A percentile compares a stretch with the other conserved stretches of the same genome.
These are phyloP conservation scores for Cercophora newfieldiana DNA, from an alignment of 495 filamentous ascomycete species.

Conservation along the genomic window DNA sequence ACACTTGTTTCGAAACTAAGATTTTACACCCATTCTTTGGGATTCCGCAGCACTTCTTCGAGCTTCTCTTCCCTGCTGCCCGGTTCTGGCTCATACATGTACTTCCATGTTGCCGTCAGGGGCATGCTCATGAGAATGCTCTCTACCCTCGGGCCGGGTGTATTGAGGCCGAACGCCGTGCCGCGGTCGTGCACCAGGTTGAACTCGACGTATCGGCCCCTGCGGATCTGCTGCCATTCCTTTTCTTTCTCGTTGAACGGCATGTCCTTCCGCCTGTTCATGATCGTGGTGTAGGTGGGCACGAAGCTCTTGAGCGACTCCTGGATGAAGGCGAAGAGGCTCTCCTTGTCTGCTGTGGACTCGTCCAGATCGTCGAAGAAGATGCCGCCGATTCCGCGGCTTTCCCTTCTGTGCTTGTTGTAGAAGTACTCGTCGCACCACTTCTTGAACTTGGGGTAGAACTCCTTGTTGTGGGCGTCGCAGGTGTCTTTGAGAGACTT, in stretches of 20 bases:
- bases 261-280: conserved; percentile 86
- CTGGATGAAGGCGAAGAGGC: conserved; percentile 88
- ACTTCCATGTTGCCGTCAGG: conserved; percentile 88
- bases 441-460: conserved; percentile 94
- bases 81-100: conserved; percentile 84
- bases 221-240: conserved; percentile 91
- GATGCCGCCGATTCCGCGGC: conserved; percentile 90
- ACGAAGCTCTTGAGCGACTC: conserved; percentile 83
- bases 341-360: conserved; percentile 74
- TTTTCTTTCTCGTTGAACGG: conserved; percentile 81
- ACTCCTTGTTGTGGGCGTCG: conserved; percentile 87
- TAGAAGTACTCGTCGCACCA: conserved; percentile 99
- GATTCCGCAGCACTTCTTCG: conserved; percentile 79
- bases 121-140: conserved; percentile 98
- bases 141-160: conserved; percentile 87
- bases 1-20: background rate
- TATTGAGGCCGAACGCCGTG: conserved; percentile 91
- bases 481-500: conserved; percentile 87
- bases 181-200: conserved; percentile 97
- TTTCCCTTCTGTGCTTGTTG: conserved; percentile 85
- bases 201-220: conserved; percentile 96
- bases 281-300: conserved; percentile 87
- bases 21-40: conserved; percentile 82
- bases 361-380: conserved; percentile 98
- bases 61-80: conserved; percentile 73